A percentile compares a stretch with the other conserved stretches of the same genome.
Conservation (phyloP, 306 rosid species). For the Senna siamea region DNA sequence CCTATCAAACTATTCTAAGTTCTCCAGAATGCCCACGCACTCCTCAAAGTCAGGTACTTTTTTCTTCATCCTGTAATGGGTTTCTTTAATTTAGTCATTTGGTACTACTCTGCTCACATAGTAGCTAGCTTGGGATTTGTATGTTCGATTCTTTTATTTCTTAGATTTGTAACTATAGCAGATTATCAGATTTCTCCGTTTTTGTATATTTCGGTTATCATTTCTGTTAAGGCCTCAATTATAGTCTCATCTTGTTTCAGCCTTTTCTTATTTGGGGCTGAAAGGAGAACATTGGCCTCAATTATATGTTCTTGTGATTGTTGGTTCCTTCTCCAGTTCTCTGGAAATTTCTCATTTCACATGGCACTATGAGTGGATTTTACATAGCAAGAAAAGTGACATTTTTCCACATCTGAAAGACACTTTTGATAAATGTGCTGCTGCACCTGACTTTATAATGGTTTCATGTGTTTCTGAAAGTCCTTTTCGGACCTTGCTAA, state of each 20-base stretch:
- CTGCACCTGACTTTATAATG: background rate
- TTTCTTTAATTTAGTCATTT: background rate
- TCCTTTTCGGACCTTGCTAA: background rate
- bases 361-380: background rate
- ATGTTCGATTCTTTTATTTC: background rate
- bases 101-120: background rate
- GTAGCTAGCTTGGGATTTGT: background rate
- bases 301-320: no score
- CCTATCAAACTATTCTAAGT: conserved; percentile 39
- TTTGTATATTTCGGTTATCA: no score
- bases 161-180: background rate
- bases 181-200: background rate
- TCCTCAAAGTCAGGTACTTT: conserved; percentile 54
- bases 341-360: no score
- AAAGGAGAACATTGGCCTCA: background rate
- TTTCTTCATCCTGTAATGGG: background rate
- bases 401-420: background rate
- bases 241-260: background rate
- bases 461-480: background rate
- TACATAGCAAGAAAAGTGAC: background rate
- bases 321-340: no score
- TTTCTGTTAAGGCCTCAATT: background rate
- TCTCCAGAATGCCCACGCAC: conserved; percentile 42
- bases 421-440: background rate
- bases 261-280: background rate